Conservation (phyloP, 2,329 filamentous ascomycete species). For the Coniochaeta prunicola region DNA sequence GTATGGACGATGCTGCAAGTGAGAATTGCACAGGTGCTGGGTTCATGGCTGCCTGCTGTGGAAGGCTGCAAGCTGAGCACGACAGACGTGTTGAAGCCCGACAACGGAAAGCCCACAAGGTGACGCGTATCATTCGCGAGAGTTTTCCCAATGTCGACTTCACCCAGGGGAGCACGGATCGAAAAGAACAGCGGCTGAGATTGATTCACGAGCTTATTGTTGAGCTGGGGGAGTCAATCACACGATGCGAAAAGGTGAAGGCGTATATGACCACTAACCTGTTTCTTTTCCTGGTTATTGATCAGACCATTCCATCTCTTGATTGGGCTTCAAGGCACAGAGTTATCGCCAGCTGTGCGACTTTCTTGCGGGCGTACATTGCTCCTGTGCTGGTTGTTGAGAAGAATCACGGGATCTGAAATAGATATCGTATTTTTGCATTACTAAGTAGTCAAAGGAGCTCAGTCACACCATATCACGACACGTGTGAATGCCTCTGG, state of each 20-base stretch:
- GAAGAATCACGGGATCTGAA: not conserved
- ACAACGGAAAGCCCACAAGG: not conserved
- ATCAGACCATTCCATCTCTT: not conserved
- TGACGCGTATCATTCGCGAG: not conserved
- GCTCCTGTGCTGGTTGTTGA: not conserved
- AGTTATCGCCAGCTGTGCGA: not conserved
- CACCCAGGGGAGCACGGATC: not conserved
- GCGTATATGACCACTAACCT: not conserved
- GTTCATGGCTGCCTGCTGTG: not conserved
- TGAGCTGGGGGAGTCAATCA: not conserved
- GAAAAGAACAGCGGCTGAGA: not conserved
- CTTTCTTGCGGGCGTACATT: not conserved
- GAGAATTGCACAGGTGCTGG: not conserved
- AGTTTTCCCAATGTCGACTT: not conserved
- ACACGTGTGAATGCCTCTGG: too few relatives aligned
- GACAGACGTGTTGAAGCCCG: not conserved
- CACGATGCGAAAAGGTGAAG: not conserved
- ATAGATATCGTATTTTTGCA: not conserved
- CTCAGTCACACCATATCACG: too few relatives aligned
- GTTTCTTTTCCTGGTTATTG: not conserved
- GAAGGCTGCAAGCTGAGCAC: not conserved
- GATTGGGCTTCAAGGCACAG: not conserved
- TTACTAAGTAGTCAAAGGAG: not conserved
- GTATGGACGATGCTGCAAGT: slow-evolving; percentile 6
- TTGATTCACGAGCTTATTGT: not conserved